These are phyloP conservation scores for Colletotrichum australisinense DNA, from an alignment of 2,329 filamentous ascomycete genomes.

Conservation along the genomic window DNA sequence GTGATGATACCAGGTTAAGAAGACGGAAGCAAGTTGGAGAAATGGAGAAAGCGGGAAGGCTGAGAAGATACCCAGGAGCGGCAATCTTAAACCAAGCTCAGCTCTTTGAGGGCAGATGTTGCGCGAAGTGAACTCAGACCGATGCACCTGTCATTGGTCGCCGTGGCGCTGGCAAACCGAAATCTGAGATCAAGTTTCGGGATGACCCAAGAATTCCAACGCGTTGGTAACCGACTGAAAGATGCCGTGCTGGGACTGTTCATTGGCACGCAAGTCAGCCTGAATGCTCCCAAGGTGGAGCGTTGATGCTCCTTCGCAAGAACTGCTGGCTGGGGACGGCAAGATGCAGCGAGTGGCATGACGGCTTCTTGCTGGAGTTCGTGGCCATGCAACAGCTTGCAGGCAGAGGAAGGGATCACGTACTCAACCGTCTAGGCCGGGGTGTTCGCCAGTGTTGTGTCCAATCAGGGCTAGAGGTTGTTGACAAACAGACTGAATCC, in stretches of 20 bases:
- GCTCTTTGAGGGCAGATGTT: slow-evolving; percentile 24
- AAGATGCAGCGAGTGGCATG: slow-evolving; percentile 26
- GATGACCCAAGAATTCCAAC: slow-evolving; percentile 31
- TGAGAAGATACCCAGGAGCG: slow-evolving; percentile 14
- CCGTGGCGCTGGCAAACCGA: slow-evolving; percentile 31
- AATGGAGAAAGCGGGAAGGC: slow-evolving; percentile 1
- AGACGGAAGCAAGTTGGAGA: background rate
- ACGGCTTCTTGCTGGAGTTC: slow-evolving; percentile 35
- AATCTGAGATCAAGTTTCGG: slow-evolving; percentile 35
- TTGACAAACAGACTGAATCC: slow-evolving; percentile 30
- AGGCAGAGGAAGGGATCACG: slow-evolving; percentile 34
- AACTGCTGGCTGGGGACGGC: slow-evolving; percentile 26
- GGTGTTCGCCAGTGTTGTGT: slow-evolving; percentile 3
- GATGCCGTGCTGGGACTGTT: slow-evolving; percentile 21
- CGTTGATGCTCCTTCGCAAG: slow-evolving; percentile 15
- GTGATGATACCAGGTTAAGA: background rate
- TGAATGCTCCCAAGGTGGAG: background rate
- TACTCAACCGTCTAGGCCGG: slow-evolving; percentile 33
- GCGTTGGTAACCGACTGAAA: slow-evolving; percentile 32
- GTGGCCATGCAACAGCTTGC: slow-evolving; percentile 14
- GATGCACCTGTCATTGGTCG: slow-evolving; percentile 32
- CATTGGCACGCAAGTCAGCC: slow-evolving; percentile 34
- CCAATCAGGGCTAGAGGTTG: slow-evolving; percentile 30
- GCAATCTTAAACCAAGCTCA: slow-evolving; percentile 32
- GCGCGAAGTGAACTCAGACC: slow-evolving; percentile 18